Evolutionary conservation across 1,139 yeast genomes (phyloP), one percentile per base, ranked within the genome.

Genomic region (Taphrina pruni): DNA sequence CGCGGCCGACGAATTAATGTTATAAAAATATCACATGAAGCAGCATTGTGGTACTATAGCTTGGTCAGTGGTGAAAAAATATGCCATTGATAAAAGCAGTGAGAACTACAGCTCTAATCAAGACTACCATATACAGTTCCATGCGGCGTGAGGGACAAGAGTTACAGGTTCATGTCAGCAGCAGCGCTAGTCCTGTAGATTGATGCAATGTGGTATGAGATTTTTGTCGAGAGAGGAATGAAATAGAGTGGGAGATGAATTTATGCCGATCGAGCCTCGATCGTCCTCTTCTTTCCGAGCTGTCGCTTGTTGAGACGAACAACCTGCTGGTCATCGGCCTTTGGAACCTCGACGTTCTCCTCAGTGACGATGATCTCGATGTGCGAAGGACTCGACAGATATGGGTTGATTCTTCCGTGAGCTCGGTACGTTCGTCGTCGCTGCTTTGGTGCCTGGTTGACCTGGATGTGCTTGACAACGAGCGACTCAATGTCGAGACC

Each of bases 361-460:
- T 95, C 99, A 80, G 97, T 88, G 80, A 95, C 86, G 81, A 91
- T 88, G 82, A 95, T 86, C 88, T 95, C 99, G 82, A 95, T 93
- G 90, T 95, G 99, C 80, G 96, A 92, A 82, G 99, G 99, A 79
- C 93, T 87, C 74, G 97, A 90, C 86, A 91, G 95, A 93, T 91
- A 94, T 79, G 97, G 97, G 85, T 93, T 94, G 83, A 92, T 90
- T 88, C 98, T 93, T 90, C 99, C 99, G 89, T 94, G 99, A 80
- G 99, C 99, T 89, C 99, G 94, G 97, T 87, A 95, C 81, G 99
- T 94, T 87, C 99, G 92, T 87, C 99, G 94, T 88, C 99, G 95
- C 87, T 91, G 96, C 87, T 92, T 92, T 86, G 99, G 99, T 80
- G 99, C 99, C 70, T 92, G 97, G 96, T 94, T 95, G 81, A 94